These are phyloP conservation scores for Malania oleifera DNA, from an alignment of 164 flowering plant species.

Conservation along the genomic window DNA sequence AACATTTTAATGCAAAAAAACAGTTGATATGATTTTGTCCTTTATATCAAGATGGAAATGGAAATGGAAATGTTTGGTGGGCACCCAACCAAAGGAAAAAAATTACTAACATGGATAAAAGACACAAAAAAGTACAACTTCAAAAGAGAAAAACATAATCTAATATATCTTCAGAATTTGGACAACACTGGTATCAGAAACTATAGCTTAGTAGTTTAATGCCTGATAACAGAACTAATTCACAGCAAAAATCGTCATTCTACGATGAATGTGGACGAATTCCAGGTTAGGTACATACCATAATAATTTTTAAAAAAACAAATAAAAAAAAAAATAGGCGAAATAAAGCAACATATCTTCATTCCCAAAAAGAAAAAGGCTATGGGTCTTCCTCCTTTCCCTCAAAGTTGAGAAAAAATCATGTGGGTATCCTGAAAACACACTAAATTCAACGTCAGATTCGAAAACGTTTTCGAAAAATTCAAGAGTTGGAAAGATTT, in stretches of 20 bases:
- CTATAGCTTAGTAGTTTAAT: conserved; percentile 20
- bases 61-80: too few relatives aligned
- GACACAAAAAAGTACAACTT: neutral
- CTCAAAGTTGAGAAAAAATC: conserved; percentile 3
- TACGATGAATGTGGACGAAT: conserved; percentile 15
- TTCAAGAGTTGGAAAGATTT: too few relatives aligned
- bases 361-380: neutral
- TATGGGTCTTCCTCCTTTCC: neutral
- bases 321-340: neutral
- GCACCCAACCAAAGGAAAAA: neutral
- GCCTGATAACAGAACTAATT: conserved; percentile 31
- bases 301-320: too few relatives aligned
- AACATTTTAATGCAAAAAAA: conserved; percentile 3
- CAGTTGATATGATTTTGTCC: too few relatives aligned
- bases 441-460: too few relatives aligned
- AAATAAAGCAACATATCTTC: neutral
- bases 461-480: too few relatives aligned
- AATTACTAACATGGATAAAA: neutral
- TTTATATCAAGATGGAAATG: too few relatives aligned
- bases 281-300: too few relatives aligned
- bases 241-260: conserved; percentile 19
- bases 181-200: conserved; percentile 23
- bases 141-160: neutral
- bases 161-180: conserved; percentile 9
- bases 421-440: too few relatives aligned